Base-by-base conservation (phyloP, 1,139 yeast species). In the Zygosaccharomyces pseudobailii region DNA sequence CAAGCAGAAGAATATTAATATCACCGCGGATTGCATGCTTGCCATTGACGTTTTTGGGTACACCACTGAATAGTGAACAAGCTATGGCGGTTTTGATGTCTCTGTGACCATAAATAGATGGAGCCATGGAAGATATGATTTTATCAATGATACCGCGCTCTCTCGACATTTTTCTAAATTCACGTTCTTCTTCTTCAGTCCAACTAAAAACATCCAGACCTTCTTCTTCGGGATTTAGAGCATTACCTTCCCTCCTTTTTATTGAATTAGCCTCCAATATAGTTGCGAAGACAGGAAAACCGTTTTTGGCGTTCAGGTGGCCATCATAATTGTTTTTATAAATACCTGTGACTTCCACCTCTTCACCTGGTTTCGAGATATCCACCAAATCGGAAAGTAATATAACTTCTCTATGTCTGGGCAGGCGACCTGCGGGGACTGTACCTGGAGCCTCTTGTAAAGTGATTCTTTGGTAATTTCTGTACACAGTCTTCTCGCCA, bases 1-100 rank as follows among this genome's bases (percentile, higher is more conserved):
- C 99, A 42, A 92, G 74, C 46, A 92, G 71, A 52, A 92, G 73
- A 2, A 94, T 95, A 64, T 92, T 92, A 56, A 92, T 92, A 69
- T 92, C 99, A 62, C 99, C 99, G 75, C 98, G 85, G 56, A 94
- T 88, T 3, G 95, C 80, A 65, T 89, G 96, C 69, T 92, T 92
- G 34, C 96, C 96, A 59, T 88, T 87, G 45, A 90, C 85, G 65
- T 90, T 88, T 65, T 92, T 92, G 19, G 95, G 84, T 40, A 92
- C 98, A 58, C 99, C 99, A 27, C 97, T 96, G 66, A 92, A 92
- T 42, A 92, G 69, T 0, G 97, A 85, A 57, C 94, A 84, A 0
- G 98, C 98, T 54, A 92, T 73, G 0, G 97, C 97, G 1, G 97
- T 89, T 63, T 92, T 92, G 59, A 90, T 88, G 65, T 90, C 96